phyloP scores from a whole-genome alignment of 2,329 filamentous ascomycete species.

The Ascochyta rabiei region DNA sequence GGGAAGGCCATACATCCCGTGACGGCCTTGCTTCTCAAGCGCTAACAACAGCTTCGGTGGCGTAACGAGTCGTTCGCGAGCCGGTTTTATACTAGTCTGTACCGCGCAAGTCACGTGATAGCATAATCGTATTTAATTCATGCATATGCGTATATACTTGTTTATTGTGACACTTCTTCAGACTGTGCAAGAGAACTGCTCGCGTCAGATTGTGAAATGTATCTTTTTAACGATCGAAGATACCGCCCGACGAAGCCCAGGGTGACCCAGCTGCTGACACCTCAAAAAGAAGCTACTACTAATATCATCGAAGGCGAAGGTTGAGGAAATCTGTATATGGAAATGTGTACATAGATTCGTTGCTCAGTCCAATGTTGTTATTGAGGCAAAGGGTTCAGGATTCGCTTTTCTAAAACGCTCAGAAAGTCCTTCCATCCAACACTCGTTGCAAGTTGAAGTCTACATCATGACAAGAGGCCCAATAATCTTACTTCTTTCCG shows the following conservation, averaged over 20 bases:
- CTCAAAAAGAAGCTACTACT: no score
- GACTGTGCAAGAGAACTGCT: no score
- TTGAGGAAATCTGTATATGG: background rate
- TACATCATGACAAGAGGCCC: background rate
- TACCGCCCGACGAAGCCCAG: no score
- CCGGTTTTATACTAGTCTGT: no score
- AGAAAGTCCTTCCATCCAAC: background rate
- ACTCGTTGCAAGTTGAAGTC: background rate
- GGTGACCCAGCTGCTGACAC: no score
- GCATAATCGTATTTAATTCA: no score
- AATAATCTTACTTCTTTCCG: background rate
- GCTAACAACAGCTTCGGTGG: background rate
- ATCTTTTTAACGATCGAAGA: no score
- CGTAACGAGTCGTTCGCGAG: background rate
- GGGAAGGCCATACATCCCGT: background rate
- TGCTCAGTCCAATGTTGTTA: background rate
- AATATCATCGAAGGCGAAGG: background rate
- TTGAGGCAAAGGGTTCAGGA: conserved; percentile 6
- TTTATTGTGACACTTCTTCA: no score
- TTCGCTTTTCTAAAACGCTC: conserved; percentile 14
- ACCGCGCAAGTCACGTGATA: background rate
- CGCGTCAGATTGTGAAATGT: no score
- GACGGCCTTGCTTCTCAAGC: background rate
- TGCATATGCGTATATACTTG: no score
- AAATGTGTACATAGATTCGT: background rate